Conservation (phyloP, 1,284 basidiomycete species). For the Ceratorhiza oryzae-sativae region DNA sequence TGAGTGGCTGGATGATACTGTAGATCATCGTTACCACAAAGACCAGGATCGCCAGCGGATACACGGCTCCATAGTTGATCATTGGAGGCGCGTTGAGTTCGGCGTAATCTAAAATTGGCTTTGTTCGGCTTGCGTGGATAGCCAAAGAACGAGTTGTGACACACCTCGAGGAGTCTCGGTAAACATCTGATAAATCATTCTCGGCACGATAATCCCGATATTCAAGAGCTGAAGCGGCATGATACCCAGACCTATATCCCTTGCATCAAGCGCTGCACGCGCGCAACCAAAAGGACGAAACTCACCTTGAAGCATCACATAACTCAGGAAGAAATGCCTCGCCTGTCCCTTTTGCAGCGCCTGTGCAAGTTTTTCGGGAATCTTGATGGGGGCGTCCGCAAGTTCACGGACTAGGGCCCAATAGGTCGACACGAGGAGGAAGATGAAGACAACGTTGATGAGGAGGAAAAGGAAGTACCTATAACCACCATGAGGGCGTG, state of each 20-base stretch:
- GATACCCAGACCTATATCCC: slow-evolving; percentile 74
- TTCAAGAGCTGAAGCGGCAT: slow-evolving; percentile 96
- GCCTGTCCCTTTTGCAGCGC: slow-evolving; percentile 78
- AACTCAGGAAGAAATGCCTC: slow-evolving; percentile 93
- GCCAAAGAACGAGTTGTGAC: slow-evolving; percentile 41
- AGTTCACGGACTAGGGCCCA: slow-evolving; percentile 88
- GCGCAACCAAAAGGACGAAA: not conserved
- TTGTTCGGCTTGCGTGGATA: not conserved
- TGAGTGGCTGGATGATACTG: slow-evolving; percentile 93
- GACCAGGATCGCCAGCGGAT: slow-evolving; percentile 93
- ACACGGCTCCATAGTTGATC: slow-evolving; percentile 93
- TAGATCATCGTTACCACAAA: slow-evolving; percentile 96
- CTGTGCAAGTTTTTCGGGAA: slow-evolving; percentile 86
- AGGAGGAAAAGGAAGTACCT: slow-evolving; percentile 96
- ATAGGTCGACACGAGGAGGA: slow-evolving; percentile 88
- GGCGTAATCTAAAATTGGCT: slow-evolving; percentile 75
- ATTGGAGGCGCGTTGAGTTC: slow-evolving; percentile 97
- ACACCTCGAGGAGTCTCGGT: slow-evolving; percentile 86
- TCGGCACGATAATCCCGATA: slow-evolving; percentile 81
- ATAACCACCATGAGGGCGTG: slow-evolving; percentile 27
- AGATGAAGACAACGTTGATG: slow-evolving; percentile 95
- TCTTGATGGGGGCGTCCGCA: slow-evolving; percentile 84
- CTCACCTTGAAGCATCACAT: slow-evolving; percentile 91
- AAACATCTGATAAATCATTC: slow-evolving; percentile 73
- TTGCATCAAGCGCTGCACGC: not conserved